Percentiles rank a stretch among this genome's conserved stretches.
These are phyloP conservation scores for Pythium catenulatum DNA, from an alignment of 352 stramenopile species.

Conservation along the genomic window DNA sequence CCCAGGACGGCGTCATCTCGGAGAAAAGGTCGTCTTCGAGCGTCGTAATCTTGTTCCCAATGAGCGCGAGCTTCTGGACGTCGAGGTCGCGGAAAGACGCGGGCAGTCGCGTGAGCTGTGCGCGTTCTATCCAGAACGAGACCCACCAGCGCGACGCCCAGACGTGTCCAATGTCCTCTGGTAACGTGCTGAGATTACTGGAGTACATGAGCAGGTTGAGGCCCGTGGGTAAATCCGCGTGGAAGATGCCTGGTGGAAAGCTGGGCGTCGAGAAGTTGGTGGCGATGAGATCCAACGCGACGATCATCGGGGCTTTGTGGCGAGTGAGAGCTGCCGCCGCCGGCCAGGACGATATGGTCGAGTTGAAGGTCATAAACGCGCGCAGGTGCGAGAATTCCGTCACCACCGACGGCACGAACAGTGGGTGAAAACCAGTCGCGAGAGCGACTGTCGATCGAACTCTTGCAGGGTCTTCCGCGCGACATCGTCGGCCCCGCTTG, in stretches of 20 bases:
- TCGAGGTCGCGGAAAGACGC: neutral
- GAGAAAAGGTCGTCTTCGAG: neutral
- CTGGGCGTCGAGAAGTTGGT: neutral
- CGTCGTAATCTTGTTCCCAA: neutral
- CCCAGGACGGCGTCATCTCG: neutral
- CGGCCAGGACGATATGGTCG: neutral
- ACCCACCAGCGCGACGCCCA: neutral
- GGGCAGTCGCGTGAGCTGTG: neutral
- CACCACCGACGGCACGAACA: neutral
- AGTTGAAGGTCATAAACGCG: neutral
- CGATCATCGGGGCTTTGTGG: neutral
- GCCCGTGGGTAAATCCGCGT: neutral
- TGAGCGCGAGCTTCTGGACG: neutral
- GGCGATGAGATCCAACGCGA: neutral
- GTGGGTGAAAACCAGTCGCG: neutral
- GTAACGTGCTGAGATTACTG: neutral
- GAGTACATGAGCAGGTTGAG: neutral
- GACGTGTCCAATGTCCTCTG: neutral
- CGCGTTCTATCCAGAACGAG: neutral
- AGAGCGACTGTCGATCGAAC: neutral
- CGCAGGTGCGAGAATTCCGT: neutral
- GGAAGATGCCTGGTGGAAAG: slow-evolving; percentile 1
- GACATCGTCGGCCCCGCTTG: neutral
- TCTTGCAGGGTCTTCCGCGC: neutral
- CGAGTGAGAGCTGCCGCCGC: neutral